Evolutionary conservation across 1,284 basidiomycete genomes (phyloP).

Genomic region (Cutaneotrichosporon mucoides): DNA sequence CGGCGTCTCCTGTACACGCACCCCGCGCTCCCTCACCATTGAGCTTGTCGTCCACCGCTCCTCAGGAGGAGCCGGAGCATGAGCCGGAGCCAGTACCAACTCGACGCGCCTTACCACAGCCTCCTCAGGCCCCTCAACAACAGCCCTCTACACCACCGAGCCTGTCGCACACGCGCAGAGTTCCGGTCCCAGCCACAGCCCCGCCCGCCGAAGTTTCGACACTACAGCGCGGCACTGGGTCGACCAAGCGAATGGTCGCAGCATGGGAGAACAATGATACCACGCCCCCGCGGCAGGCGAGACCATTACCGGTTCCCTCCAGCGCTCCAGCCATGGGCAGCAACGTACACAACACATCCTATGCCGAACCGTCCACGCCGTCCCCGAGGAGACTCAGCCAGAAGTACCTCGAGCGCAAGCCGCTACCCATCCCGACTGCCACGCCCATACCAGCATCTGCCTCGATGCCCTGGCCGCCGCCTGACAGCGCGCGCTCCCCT

Average conservation of each 20-base stretch:
- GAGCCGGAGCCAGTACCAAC: not conserved
- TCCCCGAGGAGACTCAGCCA: slow-evolving; percentile 2
- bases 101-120: not conserved
- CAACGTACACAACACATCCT: not conserved
- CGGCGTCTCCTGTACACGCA: not conserved
- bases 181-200: not conserved
- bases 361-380: not conserved
- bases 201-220: not conserved
- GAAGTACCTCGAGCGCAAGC: slow-evolving; percentile 36
- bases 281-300: not conserved
- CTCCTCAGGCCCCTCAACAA: not conserved
- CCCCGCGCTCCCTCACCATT: not conserved
- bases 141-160: not conserved
- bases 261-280: slow-evolving; percentile 33
- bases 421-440: slow-evolving; percentile 33
- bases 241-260: slow-evolving; percentile 37
- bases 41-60: not conserved
- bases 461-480: slow-evolving; percentile 12
- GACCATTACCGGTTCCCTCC: not conserved
- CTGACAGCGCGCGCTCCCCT: not conserved
- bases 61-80: not conserved
- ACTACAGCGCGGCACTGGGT: slow-evolving; percentile 23
- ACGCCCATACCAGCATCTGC: slow-evolving; percentile 20
- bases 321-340: not conserved
- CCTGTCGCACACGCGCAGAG: not conserved